Base-by-base conservation (phyloP, 1,284 basidiomycete genomes). In the Stereum hirsutum region DNA sequence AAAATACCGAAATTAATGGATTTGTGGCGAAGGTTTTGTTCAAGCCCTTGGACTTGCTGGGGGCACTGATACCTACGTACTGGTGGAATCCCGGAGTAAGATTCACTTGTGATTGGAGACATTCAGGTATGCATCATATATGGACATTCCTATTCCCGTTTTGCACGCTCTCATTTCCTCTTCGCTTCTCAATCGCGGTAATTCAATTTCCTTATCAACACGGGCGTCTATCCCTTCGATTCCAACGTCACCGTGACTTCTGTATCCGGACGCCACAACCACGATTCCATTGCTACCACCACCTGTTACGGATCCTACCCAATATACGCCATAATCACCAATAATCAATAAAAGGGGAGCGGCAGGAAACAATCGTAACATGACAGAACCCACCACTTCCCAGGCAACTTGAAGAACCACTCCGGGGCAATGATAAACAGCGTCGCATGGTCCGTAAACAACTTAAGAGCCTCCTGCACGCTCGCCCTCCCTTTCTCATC, bases 381-480 rank as follows among this genome's bases (percentile, higher is more conserved):
- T n/a, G n/a, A 10, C n/a, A n/a, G 15, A 28, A 51, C 61, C 39
- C 43, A 73, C 71, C 54, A 61, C 46, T 56, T 54, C 35, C 72
- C 49, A 1, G 74, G 73, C 8, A 77, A 49, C 30, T 58, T 58
- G 48, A 59, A 60, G 7, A 65, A 46, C 68, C 69, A 74, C 42
- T 62, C 60, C 5, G 74, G 72, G 1, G 58, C 51, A 35, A 57
- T 41, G 0, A 61, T 24, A 12, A 21, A 43, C 14, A 37, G 17
- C 11, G 25, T 43, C 25, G 33, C 20, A 30, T 43, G n/a, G 42
- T 43, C 42, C 10, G 42, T 38, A 21, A n/a, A 28, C 4, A 26
- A 30, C 26, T 38, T 36, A 11, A 43, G 24, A 19, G 42, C 42
- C 23, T 38, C 20, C 42, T 43, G 42, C n/a, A 43, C 20, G 11